A percentile compares a stretch with the other conserved stretches of the same genome.
phyloP scores from a whole-genome alignment of 2,329 filamentous ascomycete genomes.

The Escovopsis sp. region DNA sequence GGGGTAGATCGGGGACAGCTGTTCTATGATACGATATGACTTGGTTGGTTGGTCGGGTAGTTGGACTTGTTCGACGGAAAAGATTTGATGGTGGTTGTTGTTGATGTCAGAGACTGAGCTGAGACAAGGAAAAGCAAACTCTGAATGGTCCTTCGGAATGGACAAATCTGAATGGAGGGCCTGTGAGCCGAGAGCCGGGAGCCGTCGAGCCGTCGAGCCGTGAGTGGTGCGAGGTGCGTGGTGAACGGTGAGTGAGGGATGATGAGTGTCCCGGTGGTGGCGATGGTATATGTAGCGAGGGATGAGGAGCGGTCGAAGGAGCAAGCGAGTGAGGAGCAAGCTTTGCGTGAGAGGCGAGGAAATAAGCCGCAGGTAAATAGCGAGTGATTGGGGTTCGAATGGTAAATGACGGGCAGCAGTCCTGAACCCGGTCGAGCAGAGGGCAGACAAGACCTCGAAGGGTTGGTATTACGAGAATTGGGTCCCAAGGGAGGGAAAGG shows the following conservation, averaged over 20 bases:
- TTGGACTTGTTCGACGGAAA: neutral
- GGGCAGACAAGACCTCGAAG: too few species aligned
- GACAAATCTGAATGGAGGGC: too few species aligned
- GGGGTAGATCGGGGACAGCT: neutral
- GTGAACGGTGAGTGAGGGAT: neutral
- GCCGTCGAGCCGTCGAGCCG: too few species aligned
- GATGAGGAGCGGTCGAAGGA: neutral
- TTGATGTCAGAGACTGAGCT: neutral
- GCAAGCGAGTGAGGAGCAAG: neutral
- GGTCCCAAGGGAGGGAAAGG: too few species aligned
- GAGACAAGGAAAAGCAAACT: too few species aligned
- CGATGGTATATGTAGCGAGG: neutral
- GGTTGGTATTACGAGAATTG: too few species aligned
- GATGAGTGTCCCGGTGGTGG: neutral
- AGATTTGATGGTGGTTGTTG: neutral
- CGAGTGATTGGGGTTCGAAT: neutral
- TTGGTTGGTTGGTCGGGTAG: neutral
- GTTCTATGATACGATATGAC: neutral
- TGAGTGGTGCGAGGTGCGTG: neutral
- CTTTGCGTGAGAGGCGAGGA: slow-evolving; percentile 1
- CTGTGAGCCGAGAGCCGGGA: too few species aligned
- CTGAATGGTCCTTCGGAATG: too few species aligned
- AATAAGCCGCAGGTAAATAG: neutral
- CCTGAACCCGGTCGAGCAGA: too few species aligned
- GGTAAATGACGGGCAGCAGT: too few species aligned